phyloP scores from a whole-genome alignment of 129 eudicot genomes.

The Oenanthe sinensis region DNA sequence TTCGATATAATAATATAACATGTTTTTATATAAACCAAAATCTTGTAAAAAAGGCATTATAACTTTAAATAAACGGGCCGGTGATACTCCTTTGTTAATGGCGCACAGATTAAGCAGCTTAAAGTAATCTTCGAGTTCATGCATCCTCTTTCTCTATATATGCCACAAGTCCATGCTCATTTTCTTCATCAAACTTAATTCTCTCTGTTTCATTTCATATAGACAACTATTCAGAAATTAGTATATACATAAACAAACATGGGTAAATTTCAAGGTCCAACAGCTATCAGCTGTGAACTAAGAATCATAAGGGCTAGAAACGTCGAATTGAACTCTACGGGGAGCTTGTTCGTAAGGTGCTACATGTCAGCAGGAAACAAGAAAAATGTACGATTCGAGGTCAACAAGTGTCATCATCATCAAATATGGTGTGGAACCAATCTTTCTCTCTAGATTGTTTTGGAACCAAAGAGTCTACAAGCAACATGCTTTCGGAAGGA shows the following conservation, averaged over 20 bases:
- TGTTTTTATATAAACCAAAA: too few species aligned
- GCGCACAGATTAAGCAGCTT: too few species aligned
- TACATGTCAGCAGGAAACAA: conserved; percentile 51
- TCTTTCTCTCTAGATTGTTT: conserved; percentile 45
- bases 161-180: neutral
- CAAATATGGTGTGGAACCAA: conserved; percentile 37
- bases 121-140: neutral
- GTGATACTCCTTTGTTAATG: neutral
- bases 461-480: conserved; percentile 37
- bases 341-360: conserved; percentile 52
- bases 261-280: conserved; percentile 21
- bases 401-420: conserved; percentile 33
- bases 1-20: too few species aligned
- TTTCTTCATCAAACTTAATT: neutral
- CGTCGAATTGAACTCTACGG: conserved; percentile 19
- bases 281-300: conserved; percentile 41
- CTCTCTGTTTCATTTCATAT: neutral
- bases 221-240: too few species aligned
- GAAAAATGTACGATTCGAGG: conserved; percentile 44
- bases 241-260: neutral
- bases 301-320: conserved; percentile 55
- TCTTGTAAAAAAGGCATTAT: too few species aligned
- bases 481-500: conserved; percentile 26
- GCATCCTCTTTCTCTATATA: neutral
- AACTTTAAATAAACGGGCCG: neutral